A percentile compares a stretch with the other conserved stretches of the same genome.
Conservation (phyloP, 331 rosid genomes). For the Rhamnella rubrinervis region DNA sequence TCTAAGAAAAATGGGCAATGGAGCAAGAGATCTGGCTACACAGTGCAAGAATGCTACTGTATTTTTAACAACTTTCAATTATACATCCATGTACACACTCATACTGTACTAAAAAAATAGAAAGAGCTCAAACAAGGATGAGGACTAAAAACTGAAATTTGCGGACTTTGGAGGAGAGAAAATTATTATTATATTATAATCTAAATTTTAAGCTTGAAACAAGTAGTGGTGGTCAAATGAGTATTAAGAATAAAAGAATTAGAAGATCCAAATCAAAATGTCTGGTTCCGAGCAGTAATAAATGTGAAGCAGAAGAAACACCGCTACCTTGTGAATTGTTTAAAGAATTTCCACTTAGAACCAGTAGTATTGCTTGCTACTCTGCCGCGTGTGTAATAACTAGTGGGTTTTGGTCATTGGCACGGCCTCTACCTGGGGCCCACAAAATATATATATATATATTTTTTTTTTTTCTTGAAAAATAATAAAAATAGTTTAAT, state of each 20-base stretch:
- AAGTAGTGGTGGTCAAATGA: background rate
- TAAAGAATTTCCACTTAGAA: too few species aligned
- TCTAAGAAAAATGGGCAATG: background rate
- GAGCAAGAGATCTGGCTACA: conserved; percentile 15
- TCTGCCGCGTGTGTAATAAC: conserved; percentile 8
- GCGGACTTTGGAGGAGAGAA: too few species aligned
- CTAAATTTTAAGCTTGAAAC: too few species aligned
- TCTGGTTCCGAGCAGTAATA: conserved; percentile 11
- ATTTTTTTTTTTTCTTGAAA: too few species aligned
- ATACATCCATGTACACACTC: background rate
- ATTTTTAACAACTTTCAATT: background rate
- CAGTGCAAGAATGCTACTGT: background rate
- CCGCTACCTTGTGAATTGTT: background rate
- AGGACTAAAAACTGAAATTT: background rate
- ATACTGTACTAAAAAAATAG: background rate
- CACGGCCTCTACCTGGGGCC: background rate
- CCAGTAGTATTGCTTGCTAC: background rate
- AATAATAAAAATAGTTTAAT: too few species aligned
- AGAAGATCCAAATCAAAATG: background rate
- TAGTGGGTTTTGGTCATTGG: background rate
- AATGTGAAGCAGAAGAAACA: conserved; percentile 5
- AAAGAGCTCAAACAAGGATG: background rate
- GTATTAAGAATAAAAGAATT: background rate
- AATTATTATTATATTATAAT: too few species aligned
- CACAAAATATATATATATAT: too few species aligned